These are phyloP conservation scores for Aaosphaeria arxii DNA, from an alignment of 2,329 filamentous ascomycete species.

Conservation along the genomic window DNA sequence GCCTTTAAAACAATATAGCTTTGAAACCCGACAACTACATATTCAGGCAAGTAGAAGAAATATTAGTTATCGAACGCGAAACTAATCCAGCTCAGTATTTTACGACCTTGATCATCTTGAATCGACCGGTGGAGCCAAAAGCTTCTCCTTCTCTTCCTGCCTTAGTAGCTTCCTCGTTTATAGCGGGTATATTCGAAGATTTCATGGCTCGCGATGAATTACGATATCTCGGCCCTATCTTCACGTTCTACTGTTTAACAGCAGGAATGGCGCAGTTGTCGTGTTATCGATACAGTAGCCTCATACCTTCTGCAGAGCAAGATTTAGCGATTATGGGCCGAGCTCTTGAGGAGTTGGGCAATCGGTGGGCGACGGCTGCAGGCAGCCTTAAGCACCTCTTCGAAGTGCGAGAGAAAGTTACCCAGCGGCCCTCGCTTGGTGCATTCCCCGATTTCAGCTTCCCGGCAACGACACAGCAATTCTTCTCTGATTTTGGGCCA, in stretches of 20 bases:
- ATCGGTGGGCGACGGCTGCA: slow-evolving; percentile 28
- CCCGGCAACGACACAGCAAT: slow-evolving; percentile 19
- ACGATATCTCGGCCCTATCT: slow-evolving; percentile 39
- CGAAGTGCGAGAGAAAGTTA: slow-evolving; percentile 29
- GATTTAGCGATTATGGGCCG: slow-evolving; percentile 24
- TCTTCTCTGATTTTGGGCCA: slow-evolving; percentile 29
- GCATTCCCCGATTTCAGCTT: slow-evolving; percentile 27
- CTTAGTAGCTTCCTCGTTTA: slow-evolving; percentile 40
- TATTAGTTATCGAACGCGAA: neutral
- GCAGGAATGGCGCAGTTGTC: slow-evolving; percentile 41
- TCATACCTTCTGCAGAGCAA: slow-evolving; percentile 23
- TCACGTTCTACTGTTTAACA: slow-evolving; percentile 41
- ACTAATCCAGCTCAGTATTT: slow-evolving; percentile 30
- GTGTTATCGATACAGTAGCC: slow-evolving; percentile 33
- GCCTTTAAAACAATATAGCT: slow-evolving; percentile 23
- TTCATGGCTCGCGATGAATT: slow-evolving; percentile 42
- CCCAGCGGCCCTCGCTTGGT: slow-evolving; percentile 20
- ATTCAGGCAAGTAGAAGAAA: slow-evolving; percentile 3
- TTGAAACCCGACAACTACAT: slow-evolving; percentile 39
- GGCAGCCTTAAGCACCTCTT: slow-evolving; percentile 30
- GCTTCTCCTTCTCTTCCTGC: slow-evolving; percentile 35
- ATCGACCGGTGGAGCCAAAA: slow-evolving; percentile 30
- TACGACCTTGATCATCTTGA: slow-evolving; percentile 37
- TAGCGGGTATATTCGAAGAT: slow-evolving; percentile 44
- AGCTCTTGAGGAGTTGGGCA: slow-evolving; percentile 28